These are phyloP conservation scores for Acidomyces sp. DNA, from an alignment of 495 filamentous ascomycete genomes.

Conservation along the genomic window DNA sequence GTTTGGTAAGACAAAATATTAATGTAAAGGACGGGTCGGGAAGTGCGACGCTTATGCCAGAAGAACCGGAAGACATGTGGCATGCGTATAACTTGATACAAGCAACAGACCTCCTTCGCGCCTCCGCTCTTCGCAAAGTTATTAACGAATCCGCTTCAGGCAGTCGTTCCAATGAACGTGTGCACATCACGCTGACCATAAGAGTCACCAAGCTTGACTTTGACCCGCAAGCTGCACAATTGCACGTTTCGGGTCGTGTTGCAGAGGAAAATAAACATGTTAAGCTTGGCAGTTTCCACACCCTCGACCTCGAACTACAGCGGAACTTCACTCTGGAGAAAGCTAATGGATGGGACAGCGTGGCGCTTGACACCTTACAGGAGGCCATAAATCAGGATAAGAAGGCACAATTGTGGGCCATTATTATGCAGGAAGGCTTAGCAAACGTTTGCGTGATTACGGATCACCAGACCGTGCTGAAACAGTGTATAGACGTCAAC, in stretches of 20 bases:
- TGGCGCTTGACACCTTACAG: conserved; percentile 62
- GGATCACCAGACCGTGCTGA: conserved; percentile 75
- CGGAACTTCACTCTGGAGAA: conserved; percentile 78
- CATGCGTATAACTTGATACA: conserved; percentile 92
- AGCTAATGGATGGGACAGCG: conserved; percentile 75
- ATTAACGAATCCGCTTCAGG: conserved; percentile 54
- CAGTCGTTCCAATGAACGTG: conserved; percentile 56
- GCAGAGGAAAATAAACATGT: conserved; percentile 72
- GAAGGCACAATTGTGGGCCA: conserved; percentile 64
- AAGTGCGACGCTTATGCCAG: conserved; percentile 65
- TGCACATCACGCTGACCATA: conserved; percentile 68
- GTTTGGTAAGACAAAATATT: conserved; percentile 58
- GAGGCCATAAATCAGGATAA: conserved; percentile 64
- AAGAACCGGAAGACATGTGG: conserved; percentile 98
- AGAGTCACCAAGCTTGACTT: conserved; percentile 77
- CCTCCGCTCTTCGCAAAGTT: conserved; percentile 71
- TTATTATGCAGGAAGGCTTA: conserved; percentile 88
- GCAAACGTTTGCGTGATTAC: conserved; percentile 92
- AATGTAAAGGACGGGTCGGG: conserved; percentile 60
- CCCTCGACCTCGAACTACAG: conserved; percentile 77
- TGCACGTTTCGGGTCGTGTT: conserved; percentile 77
- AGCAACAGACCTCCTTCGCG: conserved; percentile 62
- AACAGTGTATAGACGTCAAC: conserved; percentile 71
- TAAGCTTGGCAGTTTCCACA: conserved; percentile 75
- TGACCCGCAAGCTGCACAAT: conserved; percentile 65